Conservation (phyloP, 139 green algal genomes). For the Dunaliella primolecta region DNA sequence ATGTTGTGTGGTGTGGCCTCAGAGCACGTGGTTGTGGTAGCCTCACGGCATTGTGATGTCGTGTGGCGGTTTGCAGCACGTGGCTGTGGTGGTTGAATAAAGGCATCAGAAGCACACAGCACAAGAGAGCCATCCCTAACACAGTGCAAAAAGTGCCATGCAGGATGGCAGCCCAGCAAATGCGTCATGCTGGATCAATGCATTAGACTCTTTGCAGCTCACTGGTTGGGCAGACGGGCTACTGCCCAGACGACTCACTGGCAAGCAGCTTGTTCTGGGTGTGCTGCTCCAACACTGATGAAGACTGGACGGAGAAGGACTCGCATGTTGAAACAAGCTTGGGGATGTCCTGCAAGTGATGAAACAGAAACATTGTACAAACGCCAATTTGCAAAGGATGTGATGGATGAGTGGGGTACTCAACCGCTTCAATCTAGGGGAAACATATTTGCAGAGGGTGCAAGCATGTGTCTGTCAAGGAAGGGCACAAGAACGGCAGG, state of each 20-base stretch:
- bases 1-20: background rate
- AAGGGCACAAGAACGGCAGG: background rate
- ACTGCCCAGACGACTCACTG: slow-evolving; percentile 20
- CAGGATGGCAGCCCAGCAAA: too few species aligned
- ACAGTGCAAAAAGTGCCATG: too few species aligned
- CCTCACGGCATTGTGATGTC: background rate
- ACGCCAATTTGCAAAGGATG: background rate
- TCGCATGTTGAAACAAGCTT: slow-evolving; percentile 59
- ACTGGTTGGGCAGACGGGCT: too few species aligned
- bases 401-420: background rate
- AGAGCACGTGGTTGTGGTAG: slow-evolving; percentile 4
- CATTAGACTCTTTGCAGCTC: too few species aligned
- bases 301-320: slow-evolving; percentile 52
- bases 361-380: background rate
- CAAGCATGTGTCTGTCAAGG: background rate
- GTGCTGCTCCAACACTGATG: slow-evolving; percentile 44
- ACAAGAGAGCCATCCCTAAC: too few species aligned
- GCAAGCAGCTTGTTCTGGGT: slow-evolving; percentile 71
- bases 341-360: slow-evolving; percentile 47
- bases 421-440: background rate
- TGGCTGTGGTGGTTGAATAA: too few species aligned
- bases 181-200: too few species aligned
- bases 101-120: too few species aligned
- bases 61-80: too few species aligned
- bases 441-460: background rate